phyloP scores from a whole-genome alignment of 208 protist genomes.

The Acanthamoeba royreba region DNA sequence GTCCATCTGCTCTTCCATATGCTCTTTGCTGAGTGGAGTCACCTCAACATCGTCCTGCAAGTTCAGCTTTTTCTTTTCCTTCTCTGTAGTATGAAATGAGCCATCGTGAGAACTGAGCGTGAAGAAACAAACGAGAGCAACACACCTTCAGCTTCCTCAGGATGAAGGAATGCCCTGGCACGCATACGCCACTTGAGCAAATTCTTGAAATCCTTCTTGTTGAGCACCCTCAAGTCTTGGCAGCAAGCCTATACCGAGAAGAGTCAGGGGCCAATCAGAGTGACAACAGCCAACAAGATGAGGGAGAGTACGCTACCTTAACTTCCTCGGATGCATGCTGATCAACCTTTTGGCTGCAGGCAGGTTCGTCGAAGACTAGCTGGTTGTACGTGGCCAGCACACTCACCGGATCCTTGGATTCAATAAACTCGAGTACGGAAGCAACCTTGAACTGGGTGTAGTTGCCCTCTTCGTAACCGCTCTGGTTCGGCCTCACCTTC shows the following conservation, averaged over 20 bases:
- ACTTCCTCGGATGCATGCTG: neutral
- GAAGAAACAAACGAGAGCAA: neutral
- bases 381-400: constrained; percentile 88
- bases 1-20: constrained; percentile 78
- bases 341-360: constrained; percentile 13
- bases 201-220: constrained; percentile 89
- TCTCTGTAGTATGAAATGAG: neutral
- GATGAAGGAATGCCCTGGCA: constrained; percentile 80
- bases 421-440: constrained; percentile 89
- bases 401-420: constrained; percentile 84
- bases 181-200: constrained; percentile 92
- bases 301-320: neutral
- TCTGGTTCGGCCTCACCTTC: constrained; percentile 82
- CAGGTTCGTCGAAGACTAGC: constrained; percentile 86
- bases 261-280: neutral
- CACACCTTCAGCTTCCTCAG: constrained; percentile 76
- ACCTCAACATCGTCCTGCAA: neutral
- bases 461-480: constrained; percentile 89
- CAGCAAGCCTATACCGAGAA: constrained; percentile 66
- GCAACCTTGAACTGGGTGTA: constrained; percentile 77
- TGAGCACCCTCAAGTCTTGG: constrained; percentile 92
- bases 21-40: neutral
- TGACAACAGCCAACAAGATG: too few relatives aligned
- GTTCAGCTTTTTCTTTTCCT: neutral
- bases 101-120: neutral